Conservation (phyloP, 768 basidiomycete species). For the Russula brevipes region DNA sequence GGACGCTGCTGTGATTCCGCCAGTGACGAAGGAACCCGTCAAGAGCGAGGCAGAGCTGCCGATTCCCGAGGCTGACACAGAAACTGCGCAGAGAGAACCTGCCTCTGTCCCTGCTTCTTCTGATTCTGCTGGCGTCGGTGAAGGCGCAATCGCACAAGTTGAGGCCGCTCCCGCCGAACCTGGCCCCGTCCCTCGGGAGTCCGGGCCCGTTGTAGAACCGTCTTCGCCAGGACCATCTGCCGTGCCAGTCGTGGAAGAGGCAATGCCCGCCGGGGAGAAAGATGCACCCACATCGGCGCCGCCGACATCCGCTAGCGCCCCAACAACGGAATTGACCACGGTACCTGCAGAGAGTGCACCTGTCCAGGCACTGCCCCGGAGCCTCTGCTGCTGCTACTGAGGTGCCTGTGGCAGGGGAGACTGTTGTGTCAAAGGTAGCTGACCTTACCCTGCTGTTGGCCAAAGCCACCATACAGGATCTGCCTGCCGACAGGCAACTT, state of each 20-base stretch:
- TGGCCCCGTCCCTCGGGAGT: conserved; percentile 15
- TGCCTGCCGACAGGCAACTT: not conserved
- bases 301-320: not conserved
- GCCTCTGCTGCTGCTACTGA: not conserved
- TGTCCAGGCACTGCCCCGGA: not conserved
- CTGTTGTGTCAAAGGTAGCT: not conserved
- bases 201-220: conserved; percentile 2
- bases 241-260: not conserved
- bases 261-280: not conserved
- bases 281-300: not conserved
- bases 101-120: not conserved
- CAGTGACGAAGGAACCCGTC: conserved; percentile 32
- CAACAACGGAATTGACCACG: not conserved
- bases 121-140: not conserved
- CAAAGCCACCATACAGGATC: not conserved
- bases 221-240: not conserved
- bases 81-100: not conserved
- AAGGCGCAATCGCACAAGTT: conserved; percentile 28
- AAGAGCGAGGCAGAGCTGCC: conserved; percentile 20
- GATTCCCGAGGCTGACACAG: conserved; percentile 8
- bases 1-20: conserved; percentile 25
- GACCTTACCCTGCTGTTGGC: not conserved
- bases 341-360: not conserved
- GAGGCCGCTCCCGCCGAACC: conserved; percentile 32
- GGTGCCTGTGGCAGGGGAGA: not conserved